These are phyloP conservation scores for Phytophthora chlamydospora DNA, from an alignment of 352 stramenopile genomes.

Conservation along the genomic window DNA sequence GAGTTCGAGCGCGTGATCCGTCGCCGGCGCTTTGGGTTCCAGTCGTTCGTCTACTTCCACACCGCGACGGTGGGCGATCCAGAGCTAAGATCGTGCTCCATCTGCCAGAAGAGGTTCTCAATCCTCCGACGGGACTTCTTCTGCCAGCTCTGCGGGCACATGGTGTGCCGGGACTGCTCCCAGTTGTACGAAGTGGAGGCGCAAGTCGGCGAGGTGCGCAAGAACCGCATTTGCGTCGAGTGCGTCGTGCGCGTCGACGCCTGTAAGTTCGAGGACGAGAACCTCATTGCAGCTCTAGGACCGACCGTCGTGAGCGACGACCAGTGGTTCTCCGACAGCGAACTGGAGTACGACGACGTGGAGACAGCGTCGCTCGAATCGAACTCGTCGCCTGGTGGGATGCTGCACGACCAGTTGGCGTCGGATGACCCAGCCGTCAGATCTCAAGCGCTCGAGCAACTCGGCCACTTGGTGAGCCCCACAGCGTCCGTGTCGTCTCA, in stretches of 20 bases:
- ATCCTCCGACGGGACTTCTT: conserved; percentile 51
- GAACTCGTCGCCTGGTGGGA: conserved; percentile 15
- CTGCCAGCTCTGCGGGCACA: conserved; percentile 57
- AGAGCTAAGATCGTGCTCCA: conserved; percentile 31
- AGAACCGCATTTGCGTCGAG: conserved; percentile 51
- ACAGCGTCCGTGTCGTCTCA: conserved; percentile 1
- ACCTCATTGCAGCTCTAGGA: conserved; percentile 48
- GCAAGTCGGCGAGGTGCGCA: conserved; percentile 42
- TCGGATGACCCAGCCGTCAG: conserved; percentile 40
- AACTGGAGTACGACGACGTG: conserved; percentile 22
- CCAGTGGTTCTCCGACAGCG: conserved; percentile 36
- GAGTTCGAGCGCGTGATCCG: conserved; percentile 65
- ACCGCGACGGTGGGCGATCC: conserved; percentile 10
- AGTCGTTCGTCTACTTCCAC: conserved; percentile 62
- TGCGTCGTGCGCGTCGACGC: conserved; percentile 57
- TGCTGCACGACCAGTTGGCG: conserved; percentile 33
- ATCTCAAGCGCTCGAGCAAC: conserved; percentile 42
- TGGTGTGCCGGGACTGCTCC: conserved; percentile 53
- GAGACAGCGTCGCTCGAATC: conserved; percentile 26
- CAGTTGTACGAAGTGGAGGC: conserved; percentile 54
- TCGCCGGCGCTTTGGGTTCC: conserved; percentile 63
- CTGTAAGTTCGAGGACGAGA: conserved; percentile 59
- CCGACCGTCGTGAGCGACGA: conserved; percentile 47
- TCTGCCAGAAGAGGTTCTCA: conserved; percentile 50
- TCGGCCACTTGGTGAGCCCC: conserved; percentile 41